These are phyloP conservation scores for Candida loeiensis DNA, from an alignment of 805 yeast species.

Conservation along the genomic window DNA sequence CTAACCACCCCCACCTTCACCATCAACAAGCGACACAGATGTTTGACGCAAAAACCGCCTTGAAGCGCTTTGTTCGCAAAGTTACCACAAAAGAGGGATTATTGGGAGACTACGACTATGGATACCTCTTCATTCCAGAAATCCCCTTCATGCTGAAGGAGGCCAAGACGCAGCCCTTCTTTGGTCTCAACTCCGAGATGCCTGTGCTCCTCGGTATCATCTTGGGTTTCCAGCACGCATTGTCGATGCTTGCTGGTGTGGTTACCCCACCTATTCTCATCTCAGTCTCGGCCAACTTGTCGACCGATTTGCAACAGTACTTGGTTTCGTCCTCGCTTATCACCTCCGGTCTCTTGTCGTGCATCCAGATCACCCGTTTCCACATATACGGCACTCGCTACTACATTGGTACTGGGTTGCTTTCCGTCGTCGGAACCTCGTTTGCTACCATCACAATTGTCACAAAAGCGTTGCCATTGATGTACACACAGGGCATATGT, in stretches of 20 bases:
- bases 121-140: constrained; percentile 72
- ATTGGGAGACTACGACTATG: constrained; percentile 85
- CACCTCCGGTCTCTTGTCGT: constrained; percentile 53
- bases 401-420: constrained; percentile 81
- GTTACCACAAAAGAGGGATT: constrained; percentile 76
- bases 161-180: constrained; percentile 69
- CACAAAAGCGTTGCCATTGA: constrained; percentile 67
- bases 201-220: constrained; percentile 75
- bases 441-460: constrained; percentile 86
- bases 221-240: constrained; percentile 82
- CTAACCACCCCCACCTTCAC: not conserved
- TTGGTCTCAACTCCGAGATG: constrained; percentile 74
- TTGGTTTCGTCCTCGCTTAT: constrained; percentile 38
- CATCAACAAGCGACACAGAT: not conserved
- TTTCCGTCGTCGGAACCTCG: constrained; percentile 88
- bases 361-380: constrained; percentile 77
- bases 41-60: constrained; percentile 12
- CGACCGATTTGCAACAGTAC: constrained; percentile 34
- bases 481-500: constrained; percentile 73
- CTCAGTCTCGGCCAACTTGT: constrained; percentile 58
- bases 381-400: constrained; percentile 70
- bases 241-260: constrained; percentile 91
- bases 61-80: constrained; percentile 32
- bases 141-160: constrained; percentile 58
- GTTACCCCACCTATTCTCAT: constrained; percentile 81